Evolutionary conservation across 2,329 filamentous ascomycete genomes (phyloP).

Genomic region (Colletotrichum musicola): DNA sequence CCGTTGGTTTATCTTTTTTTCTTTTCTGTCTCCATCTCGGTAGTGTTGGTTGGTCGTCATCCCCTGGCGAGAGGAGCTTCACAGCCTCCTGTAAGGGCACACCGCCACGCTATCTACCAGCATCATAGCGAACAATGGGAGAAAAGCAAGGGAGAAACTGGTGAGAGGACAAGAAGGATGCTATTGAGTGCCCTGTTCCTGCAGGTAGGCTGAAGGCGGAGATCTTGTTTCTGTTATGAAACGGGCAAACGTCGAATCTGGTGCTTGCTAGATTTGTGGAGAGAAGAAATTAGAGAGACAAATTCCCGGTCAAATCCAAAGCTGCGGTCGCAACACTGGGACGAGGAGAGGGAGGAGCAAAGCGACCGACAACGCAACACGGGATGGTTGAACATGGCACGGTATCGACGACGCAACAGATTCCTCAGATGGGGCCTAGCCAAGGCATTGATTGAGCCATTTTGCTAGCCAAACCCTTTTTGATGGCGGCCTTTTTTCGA

Average conservation of each 20-base stretch:
- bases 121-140: slow-evolving; percentile 1
- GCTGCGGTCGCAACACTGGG: slow-evolving; percentile 18
- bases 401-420: background rate
- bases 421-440: background rate
- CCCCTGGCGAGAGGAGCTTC: slow-evolving; percentile 19
- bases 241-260: background rate
- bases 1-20: slow-evolving; percentile 6
- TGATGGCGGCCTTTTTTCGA: background rate
- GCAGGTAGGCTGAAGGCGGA: slow-evolving; percentile 12
- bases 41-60: background rate
- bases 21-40: background rate
- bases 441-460: background rate
- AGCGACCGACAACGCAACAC: background rate
- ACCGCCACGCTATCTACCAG: slow-evolving; percentile 17
- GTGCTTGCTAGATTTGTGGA: background rate
- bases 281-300: background rate
- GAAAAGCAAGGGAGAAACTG: background rate
- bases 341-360: background rate
- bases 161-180: background rate
- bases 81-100: slow-evolving; percentile 27
- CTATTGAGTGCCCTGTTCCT: slow-evolving; percentile 20
- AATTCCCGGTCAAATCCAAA: background rate
- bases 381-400: background rate
- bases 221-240: slow-evolving; percentile 3
- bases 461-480: background rate